These are phyloP conservation scores for Avena insularis DNA, from an alignment of 176 grass and related monocot species.

Conservation along the genomic window DNA sequence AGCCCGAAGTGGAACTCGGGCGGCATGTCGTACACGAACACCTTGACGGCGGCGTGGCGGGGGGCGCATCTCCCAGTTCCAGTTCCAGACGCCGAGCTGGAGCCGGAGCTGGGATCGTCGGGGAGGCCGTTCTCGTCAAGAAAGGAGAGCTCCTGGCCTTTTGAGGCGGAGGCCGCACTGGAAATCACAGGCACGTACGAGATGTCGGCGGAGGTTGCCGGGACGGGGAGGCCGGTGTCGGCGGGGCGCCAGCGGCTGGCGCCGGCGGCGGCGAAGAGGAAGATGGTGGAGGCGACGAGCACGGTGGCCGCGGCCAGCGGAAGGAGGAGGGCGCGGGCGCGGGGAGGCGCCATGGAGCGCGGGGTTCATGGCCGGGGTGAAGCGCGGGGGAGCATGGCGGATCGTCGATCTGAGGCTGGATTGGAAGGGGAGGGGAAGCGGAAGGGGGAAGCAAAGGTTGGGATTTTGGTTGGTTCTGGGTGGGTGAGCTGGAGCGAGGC, in stretches of 20 bases:
- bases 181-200: not conserved
- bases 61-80: constrained; percentile 52
- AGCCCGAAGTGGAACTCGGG: constrained; percentile 92
- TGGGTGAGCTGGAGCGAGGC: not conserved
- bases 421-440: not conserved
- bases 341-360: constrained; percentile 43
- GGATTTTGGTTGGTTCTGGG: constrained; percentile 23
- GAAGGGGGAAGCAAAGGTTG: constrained; percentile 19
- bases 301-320: constrained; percentile 53
- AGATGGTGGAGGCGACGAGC: constrained; percentile 67
- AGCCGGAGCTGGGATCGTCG: constrained; percentile 40
- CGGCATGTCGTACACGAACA: constrained; percentile 92
- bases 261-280: constrained; percentile 54
- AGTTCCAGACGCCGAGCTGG: not conserved
- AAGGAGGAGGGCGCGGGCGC: constrained; percentile 43
- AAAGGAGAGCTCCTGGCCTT: constrained; percentile 40
- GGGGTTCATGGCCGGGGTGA: constrained; percentile 32
- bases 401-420: constrained; percentile 37
- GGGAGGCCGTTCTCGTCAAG: constrained; percentile 51
- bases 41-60: constrained; percentile 49
- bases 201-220: not conserved
- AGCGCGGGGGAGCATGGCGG: constrained; percentile 24
- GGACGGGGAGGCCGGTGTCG: constrained; percentile 54
- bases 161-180: not conserved
- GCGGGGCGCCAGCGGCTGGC: constrained; percentile 50